Evolutionary conservation across 441 rosid genomes (phyloP).

Genomic region (Euphorbia neoarborescens): DNA sequence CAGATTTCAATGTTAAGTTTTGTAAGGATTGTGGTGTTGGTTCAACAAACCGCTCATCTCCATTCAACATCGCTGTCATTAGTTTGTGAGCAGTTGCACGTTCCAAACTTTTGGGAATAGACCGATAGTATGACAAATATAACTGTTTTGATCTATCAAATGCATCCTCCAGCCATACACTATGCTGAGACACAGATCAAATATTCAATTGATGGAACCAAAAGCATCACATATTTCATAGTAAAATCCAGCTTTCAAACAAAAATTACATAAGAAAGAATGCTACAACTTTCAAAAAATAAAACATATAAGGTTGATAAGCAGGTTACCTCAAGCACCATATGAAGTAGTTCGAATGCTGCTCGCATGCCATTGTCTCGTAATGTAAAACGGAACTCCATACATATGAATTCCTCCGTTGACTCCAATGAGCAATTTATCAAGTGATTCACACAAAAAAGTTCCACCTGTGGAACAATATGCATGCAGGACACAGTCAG

Average conservation of each 20-base stretch:
- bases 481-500: neutral
- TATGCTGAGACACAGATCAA: slow-evolving; percentile 62
- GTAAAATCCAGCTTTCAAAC: neutral
- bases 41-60: slow-evolving; percentile 94
- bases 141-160: slow-evolving; percentile 95
- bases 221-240: neutral
- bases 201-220: slow-evolving; percentile 18
- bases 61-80: slow-evolving; percentile 94
- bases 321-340: slow-evolving; percentile 90
- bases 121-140: slow-evolving; percentile 84
- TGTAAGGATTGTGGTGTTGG: slow-evolving; percentile 84
- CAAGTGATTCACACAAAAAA: slow-evolving; percentile 93
- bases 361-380: slow-evolving; percentile 98
- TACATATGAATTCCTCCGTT: slow-evolving; percentile 93
- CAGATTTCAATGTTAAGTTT: slow-evolving; percentile 60
- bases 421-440: slow-evolving; percentile 99
- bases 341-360: slow-evolving; percentile 97
- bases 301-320: slow-evolving; percentile 13
- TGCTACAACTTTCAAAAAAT: slow-evolving; percentile 2
- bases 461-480: slow-evolving; percentile 62
- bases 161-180: slow-evolving; percentile 99
- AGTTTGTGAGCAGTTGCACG: slow-evolving; percentile 99
- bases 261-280: slow-evolving; percentile 4
- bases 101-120: slow-evolving; percentile 98
- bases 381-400: slow-evolving; percentile 97